phyloP scores from a whole-genome alignment of 176 grass and related monocot species.

The Pontederia paniculata region DNA sequence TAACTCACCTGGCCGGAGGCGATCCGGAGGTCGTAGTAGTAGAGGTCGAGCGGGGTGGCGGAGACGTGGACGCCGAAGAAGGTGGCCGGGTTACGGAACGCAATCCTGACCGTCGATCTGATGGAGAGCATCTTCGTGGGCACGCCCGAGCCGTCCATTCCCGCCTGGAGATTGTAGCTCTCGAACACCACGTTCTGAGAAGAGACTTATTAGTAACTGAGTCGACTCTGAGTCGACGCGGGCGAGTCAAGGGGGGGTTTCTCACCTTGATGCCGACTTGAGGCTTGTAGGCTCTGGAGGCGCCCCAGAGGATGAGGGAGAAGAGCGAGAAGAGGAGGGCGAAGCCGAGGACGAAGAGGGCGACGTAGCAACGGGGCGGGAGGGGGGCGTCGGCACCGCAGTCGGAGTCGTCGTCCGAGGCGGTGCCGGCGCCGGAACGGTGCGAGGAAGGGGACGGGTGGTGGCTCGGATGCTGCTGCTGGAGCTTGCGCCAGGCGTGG shows the following conservation, averaged over 20 bases:
- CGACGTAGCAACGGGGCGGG: slow-evolving; percentile 57
- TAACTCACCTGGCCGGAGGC: slow-evolving; percentile 60
- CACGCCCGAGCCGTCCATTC: slow-evolving; percentile 89
- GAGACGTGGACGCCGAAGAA: slow-evolving; percentile 97
- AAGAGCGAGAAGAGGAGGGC: slow-evolving; percentile 73
- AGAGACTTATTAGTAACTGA: not conserved
- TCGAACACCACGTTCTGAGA: slow-evolving; percentile 78
- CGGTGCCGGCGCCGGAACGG: slow-evolving; percentile 19
- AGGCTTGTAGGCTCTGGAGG: slow-evolving; percentile 86
- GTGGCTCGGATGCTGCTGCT: slow-evolving; percentile 26
- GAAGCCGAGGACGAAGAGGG: slow-evolving; percentile 43
- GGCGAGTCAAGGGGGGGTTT: too few relatives aligned
- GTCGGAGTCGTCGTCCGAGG: slow-evolving; percentile 39
- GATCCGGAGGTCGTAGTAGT: slow-evolving; percentile 76
- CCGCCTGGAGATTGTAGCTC: slow-evolving; percentile 87
- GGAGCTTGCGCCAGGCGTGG: slow-evolving; percentile 26
- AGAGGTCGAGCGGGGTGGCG: slow-evolving; percentile 59
- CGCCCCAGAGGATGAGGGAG: slow-evolving; percentile 78
- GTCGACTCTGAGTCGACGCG: not conserved
- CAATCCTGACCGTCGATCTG: slow-evolving; percentile 79
- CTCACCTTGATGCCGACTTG: slow-evolving; percentile 76
- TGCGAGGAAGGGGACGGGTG: not conserved
- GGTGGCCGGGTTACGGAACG: slow-evolving; percentile 77
- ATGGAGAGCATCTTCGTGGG: slow-evolving; percentile 91
- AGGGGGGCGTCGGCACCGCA: slow-evolving; percentile 22